phyloP scores from a whole-genome alignment of 805 yeast genomes.

The Saccharomycopsis vini region DNA sequence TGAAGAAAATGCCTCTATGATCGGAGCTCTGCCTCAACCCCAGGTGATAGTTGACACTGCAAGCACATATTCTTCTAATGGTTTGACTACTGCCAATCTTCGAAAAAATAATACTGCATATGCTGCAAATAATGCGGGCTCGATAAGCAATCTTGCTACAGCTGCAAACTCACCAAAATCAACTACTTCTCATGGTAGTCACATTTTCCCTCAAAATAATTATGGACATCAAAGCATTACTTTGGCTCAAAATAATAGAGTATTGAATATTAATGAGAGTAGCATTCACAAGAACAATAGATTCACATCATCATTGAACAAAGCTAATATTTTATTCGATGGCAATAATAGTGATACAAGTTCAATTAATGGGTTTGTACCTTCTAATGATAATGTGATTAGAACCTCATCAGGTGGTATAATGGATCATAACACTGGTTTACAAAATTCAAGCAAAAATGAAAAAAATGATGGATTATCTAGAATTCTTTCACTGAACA shows the following conservation, averaged over 20 bases:
- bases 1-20: background rate
- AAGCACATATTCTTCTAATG: background rate
- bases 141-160: background rate
- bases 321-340: background rate
- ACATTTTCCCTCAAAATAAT: background rate
- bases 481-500: background rate
- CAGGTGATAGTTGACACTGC: background rate
- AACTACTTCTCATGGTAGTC: background rate
- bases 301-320: background rate
- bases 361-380: background rate
- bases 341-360: conserved; percentile 2
- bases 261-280: conserved; percentile 6
- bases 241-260: background rate
- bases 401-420: background rate
- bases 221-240: background rate
- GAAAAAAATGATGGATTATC: background rate
- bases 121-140: background rate
- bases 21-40: background rate
- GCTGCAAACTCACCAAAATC: conserved; percentile 3
- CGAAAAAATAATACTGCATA: background rate
- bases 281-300: conserved; percentile 5
- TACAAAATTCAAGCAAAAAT: background rate
- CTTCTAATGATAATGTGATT: background rate
- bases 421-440: background rate
- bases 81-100: background rate